Evolutionary conservation across 2,329 filamentous ascomycete species (phyloP).

Genomic region (Neurospora crassa): DNA sequence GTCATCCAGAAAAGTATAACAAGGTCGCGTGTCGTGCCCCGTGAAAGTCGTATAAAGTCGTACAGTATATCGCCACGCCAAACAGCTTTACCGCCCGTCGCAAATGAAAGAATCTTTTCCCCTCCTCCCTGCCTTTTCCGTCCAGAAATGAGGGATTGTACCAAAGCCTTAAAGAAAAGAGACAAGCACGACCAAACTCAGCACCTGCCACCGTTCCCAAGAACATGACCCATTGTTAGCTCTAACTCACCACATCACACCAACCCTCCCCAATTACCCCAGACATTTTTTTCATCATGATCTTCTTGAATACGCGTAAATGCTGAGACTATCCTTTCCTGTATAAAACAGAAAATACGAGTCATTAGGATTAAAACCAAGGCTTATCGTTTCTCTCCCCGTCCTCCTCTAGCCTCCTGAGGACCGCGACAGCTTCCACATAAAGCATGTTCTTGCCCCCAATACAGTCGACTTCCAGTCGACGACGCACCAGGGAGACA

Average conservation of each 20-base stretch:
- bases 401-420: slow-evolving; percentile 41
- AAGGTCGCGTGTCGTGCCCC: not conserved
- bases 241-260: not conserved
- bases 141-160: not conserved
- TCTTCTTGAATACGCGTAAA: not conserved
- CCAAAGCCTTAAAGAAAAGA: not conserved
- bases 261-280: not conserved
- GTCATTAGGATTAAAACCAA: not conserved
- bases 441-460: slow-evolving; percentile 40
- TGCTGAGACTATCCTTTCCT: not conserved
- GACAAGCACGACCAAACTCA: not conserved
- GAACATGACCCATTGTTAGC: not conserved
- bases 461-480: slow-evolving; percentile 39
- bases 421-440: slow-evolving; percentile 42
- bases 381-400: slow-evolving; percentile 23
- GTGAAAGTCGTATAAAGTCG: not conserved
- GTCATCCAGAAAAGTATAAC: not conserved
- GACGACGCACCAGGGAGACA: slow-evolving; percentile 36
- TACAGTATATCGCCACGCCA: not conserved
- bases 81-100: not conserved
- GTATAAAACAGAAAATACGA: too few species aligned
- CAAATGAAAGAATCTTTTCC: not conserved
- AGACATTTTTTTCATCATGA: not conserved
- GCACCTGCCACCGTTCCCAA: not conserved
- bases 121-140: not conserved